Base-by-base conservation (phyloP, 2,329 filamentous ascomycete species). In the Phialophora macrospora region DNA sequence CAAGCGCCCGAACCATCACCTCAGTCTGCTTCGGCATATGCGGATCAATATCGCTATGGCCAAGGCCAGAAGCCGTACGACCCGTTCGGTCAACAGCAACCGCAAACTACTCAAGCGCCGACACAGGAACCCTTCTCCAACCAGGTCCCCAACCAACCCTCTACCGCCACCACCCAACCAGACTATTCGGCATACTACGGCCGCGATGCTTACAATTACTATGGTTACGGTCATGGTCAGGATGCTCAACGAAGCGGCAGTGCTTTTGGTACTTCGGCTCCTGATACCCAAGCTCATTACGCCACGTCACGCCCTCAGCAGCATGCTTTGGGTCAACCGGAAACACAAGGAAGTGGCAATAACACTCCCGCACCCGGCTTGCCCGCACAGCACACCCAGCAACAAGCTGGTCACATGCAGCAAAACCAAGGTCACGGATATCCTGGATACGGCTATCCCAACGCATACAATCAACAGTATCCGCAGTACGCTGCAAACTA, bases 141-240 rank as follows among this genome's bases (percentile, higher is more conserved):
- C 71, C 81, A 83, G 70, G 78, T 83, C 67, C 88, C 89, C 65
- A 75, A 76, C 80, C 87, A 89, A 74, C 84, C 85, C 58, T 86
- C 87, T 74, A 82, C 82, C 66, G 55, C 62, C 83, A 60, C 90
- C 88, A 22, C 89, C 89, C 14, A 87, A 59, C 61, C 83, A 76
- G 92, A 96, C 71, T 96, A 92, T 78, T 90, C 90, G 22, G 89
- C 90, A 5, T 97, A 96, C 81, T 96, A 96, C 77, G 91, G 87
- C 71, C 89, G 91, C 70, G 88, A 88, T 74, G 85, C 88, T 0
- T 96, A 95, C 81, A 88, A 88, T 76, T 88, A 95, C 76, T 92
- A 89, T 73, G 84, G 83, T 62, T 88, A 88, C 72, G 81, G 81
- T 61, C 86, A 87, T 71, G 90, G 92, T 73, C 91, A 93, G 77